Base-by-base conservation (phyloP, 495 filamentous ascomycete genomes). In the Podospora fimiseda region DNA sequence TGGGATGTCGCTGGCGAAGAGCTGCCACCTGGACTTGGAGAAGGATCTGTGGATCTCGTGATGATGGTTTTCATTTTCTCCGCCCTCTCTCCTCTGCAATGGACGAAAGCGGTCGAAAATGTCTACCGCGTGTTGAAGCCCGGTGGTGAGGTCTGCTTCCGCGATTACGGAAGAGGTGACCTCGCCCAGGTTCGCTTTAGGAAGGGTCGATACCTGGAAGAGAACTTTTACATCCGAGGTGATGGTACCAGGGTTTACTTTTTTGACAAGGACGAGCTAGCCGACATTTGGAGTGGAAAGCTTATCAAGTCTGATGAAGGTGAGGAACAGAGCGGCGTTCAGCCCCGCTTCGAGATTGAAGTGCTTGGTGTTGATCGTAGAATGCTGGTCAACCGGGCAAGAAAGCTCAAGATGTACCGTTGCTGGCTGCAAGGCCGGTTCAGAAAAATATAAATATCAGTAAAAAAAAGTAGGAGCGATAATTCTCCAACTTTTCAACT, bases 161-260 rank as follows among this genome's bases (percentile, higher is more conserved):
- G 93, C 48, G 93, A 98, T 68, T 98, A 98, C 71, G 93, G 93
- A 46, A 78, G 90, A 58, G 92, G 92, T 23, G 93, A 98, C 72
- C 75, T 98, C 50, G 90, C 93, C 13, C 93, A 98, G 76, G 94
- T 98, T 44, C 78, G 93, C 46, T 96, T 98, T 73, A 95, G 89
- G 76, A 95, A 93, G 68, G 87, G 87, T 13, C 78, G 93, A 45
- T 96, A 89, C 61, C 74, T 98, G 65, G 86, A 86, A 47, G 93
- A 96, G 73, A 97, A 96, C 64, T 98, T 97, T 58, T 98, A 98
- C 69, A 84, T 96, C 30, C 76, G 93, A 11, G 93, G 93, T 3
- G 93, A 98, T 64, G 93, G 93, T 3, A 98, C 93, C 7, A 82
- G 93, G 19, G 93, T 98, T 6, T 98, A 96, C 67, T 98, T 98